A percentile compares a stretch with the other conserved stretches of the same genome.
phyloP scores from a whole-genome alignment of 257 asterid species.

The Solanum rostratum region DNA sequence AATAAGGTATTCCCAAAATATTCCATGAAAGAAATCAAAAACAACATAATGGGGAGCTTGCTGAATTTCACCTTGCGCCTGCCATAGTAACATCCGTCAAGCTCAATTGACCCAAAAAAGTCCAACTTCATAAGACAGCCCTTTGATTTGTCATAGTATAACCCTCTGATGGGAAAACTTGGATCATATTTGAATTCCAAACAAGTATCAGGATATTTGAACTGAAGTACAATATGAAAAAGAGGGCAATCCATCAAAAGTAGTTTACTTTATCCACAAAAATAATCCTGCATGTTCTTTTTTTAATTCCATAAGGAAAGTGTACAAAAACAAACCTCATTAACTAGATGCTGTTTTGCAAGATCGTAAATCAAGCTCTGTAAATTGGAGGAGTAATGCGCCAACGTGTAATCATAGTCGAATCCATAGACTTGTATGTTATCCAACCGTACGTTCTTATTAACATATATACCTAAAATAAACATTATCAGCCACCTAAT shows the following conservation, averaged over 20 bases:
- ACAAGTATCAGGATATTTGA: slow-evolving; percentile 83
- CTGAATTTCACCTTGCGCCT: slow-evolving; percentile 57
- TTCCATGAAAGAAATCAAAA: background rate
- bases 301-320: background rate
- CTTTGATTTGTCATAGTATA: slow-evolving; percentile 80
- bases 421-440: slow-evolving; percentile 81
- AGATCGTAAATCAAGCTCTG: slow-evolving; percentile 83
- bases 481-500: slow-evolving; percentile 4
- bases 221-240: slow-evolving; percentile 32
- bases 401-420: slow-evolving; percentile 96
- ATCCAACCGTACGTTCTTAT: slow-evolving; percentile 88
- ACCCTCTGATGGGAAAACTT: slow-evolving; percentile 90
- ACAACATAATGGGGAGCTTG: background rate
- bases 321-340: slow-evolving; percentile 64
- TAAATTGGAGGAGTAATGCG: slow-evolving; percentile 80
- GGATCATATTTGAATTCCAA: slow-evolving; percentile 65
- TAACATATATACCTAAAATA: slow-evolving; percentile 65
- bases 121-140: slow-evolving; percentile 95
- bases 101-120: slow-evolving; percentile 96
- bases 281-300: background rate
- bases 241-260: background rate
- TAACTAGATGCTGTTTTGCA: slow-evolving; percentile 83
- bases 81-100: slow-evolving; percentile 93
- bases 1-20: background rate
- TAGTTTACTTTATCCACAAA: background rate